These are phyloP conservation scores for Eucalyptus camaldulensis DNA, from an alignment of 345 rosid species.

Conservation along the genomic window DNA sequence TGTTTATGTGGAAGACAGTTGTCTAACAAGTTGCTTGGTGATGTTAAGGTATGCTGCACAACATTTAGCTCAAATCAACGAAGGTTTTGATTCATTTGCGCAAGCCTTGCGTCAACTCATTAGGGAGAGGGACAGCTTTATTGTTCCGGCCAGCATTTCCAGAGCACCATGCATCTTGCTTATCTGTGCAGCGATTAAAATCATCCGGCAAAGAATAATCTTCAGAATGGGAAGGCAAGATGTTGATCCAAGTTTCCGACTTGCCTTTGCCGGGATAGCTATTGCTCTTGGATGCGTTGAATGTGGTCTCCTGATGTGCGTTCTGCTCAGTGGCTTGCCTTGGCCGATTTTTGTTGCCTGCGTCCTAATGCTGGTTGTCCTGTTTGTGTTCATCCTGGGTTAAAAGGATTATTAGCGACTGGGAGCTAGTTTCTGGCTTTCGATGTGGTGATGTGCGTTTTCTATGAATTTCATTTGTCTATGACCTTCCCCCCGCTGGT, in stretches of 20 bases:
- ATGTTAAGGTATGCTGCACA: rapidly evolving
- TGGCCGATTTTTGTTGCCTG: rapidly evolving
- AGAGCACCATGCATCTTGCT: not conserved
- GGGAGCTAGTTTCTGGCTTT: not conserved
- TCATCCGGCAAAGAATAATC: not conserved
- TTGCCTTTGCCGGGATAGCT: rapidly evolving
- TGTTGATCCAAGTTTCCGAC: not conserved
- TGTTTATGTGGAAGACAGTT: no score
- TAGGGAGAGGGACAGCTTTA: not conserved
- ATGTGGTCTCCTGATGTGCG: not conserved
- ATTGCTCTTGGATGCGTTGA: not conserved
- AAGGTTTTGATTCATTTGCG: not conserved
- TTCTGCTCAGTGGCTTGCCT: not conserved
- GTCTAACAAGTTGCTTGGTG: rapidly evolving
- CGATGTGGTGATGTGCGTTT: not conserved
- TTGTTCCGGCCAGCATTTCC: not conserved
- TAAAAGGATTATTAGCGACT: not conserved
- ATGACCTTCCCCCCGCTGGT: not conserved
- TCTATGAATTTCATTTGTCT: not conserved
- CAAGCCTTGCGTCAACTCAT: rapidly evolving
- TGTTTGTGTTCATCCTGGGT: not conserved
- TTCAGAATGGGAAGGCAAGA: not conserved
- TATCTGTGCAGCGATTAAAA: not conserved
- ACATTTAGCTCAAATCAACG: rapidly evolving
- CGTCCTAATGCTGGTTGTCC: rapidly evolving